phyloP scores from a whole-genome alignment of 768 basidiomycete species.

The Pisolithus marmoratus region DNA sequence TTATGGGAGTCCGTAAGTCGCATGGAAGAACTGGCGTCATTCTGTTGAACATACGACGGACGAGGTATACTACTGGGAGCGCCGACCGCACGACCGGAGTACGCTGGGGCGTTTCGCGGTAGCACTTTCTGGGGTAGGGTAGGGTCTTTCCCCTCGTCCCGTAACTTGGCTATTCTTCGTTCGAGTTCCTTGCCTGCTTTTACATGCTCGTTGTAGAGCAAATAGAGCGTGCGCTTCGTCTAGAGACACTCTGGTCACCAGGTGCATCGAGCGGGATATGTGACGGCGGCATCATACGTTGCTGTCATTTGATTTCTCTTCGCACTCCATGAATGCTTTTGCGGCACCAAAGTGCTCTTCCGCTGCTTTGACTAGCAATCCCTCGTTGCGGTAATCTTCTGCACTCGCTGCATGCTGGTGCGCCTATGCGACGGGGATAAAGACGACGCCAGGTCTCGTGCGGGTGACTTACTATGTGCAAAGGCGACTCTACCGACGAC shows the following conservation, averaged over 20 bases:
- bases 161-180: constrained; percentile 63
- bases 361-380: constrained; percentile 64
- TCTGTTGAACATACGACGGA: constrained; percentile 28
- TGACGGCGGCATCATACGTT: constrained; percentile 43
- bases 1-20: constrained; percentile 47
- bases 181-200: constrained; percentile 70
- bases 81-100: constrained; percentile 19
- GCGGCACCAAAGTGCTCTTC: constrained; percentile 76
- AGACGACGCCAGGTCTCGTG: not conserved
- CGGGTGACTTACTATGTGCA: constrained; percentile 41
- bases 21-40: constrained; percentile 37
- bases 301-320: constrained; percentile 68
- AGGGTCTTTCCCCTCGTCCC: constrained; percentile 75
- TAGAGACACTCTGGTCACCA: constrained; percentile 22
- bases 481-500: constrained; percentile 39
- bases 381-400: constrained; percentile 62
- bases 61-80: constrained; percentile 10
- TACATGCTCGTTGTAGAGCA: constrained; percentile 68
- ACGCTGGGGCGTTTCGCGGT: constrained; percentile 15
- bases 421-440: constrained; percentile 43
- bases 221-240: constrained; percentile 73
- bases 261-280: constrained; percentile 1
- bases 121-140: constrained; percentile 57
- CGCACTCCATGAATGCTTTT: constrained; percentile 65
- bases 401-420: constrained; percentile 80